phyloP scores from a whole-genome alignment of 2,329 filamentous ascomycete genomes.

The Rhynchosporium graminicola region DNA sequence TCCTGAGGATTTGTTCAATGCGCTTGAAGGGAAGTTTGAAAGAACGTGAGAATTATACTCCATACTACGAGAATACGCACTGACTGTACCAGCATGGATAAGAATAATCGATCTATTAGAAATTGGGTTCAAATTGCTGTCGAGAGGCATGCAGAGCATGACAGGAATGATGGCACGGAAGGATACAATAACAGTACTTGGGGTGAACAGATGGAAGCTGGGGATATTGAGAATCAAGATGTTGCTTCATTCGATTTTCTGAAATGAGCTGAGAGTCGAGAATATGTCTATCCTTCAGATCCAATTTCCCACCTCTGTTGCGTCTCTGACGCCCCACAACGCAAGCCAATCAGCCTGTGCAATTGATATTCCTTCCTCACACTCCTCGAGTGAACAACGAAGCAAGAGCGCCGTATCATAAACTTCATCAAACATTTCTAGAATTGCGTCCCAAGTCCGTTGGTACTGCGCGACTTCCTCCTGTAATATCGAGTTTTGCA shows the following conservation, averaged over 20 bases:
- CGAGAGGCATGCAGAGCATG: not conserved
- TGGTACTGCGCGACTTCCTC: not conserved
- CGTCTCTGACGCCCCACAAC: not conserved
- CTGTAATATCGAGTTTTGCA: not conserved
- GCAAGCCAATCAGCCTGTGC: constrained; percentile 6
- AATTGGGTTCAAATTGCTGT: not conserved
- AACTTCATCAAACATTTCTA: constrained; percentile 8
- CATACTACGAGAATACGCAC: not conserved
- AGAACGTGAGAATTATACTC: not conserved
- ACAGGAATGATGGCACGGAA: not conserved
- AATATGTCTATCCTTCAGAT: not conserved
- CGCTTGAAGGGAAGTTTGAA: not conserved
- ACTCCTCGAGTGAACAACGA: constrained; percentile 1
- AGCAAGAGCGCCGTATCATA: constrained; percentile 1
- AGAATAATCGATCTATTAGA: not conserved
- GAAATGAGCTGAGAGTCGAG: not conserved
- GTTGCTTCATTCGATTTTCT: constrained; percentile 2
- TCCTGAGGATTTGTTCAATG: not conserved
- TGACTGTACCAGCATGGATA: not conserved
- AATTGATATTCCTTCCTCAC: constrained; percentile 2
- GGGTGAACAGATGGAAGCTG: not conserved
- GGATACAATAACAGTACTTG: not conserved
- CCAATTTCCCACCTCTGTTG: not conserved
- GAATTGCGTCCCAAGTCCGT: not conserved
- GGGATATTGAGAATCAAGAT: constrained; percentile 1